Base-by-base conservation (phyloP, 2,329 filamentous ascomycete genomes). In the Diaporthe batatas region DNA sequence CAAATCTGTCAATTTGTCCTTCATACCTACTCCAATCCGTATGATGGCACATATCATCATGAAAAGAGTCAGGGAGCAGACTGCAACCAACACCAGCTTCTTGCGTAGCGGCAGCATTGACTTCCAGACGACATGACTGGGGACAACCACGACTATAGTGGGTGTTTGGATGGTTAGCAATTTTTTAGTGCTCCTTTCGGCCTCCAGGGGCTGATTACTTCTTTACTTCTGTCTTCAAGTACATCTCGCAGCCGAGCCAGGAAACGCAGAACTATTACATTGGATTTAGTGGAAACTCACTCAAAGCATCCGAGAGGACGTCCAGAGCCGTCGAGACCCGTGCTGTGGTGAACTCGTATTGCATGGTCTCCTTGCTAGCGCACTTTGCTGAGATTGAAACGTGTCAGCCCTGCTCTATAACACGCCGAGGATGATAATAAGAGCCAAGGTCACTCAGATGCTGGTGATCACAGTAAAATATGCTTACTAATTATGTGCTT, bases 1-100 rank as follows among this genome's bases (percentile, higher is more conserved):
- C 8, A 58, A 39, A 39, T 58, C 55, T 14, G 32, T 39, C 34
- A 39, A 58, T 14, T 58, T 58, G 3, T 12, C 55, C 34, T 39
- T 25, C 6, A 39, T 11, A 25, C 55, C 55, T 11, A 23, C 34
- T 58, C 55, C 55, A 39, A 58, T 39, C 3, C 55, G 55, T 39
- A 58, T 39, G n/a, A 58, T 39, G 55, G 55, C 55, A 39, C 55
- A 58, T 39, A 58, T 16, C 55, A 58, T 58, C 55, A 58, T 58
- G 34, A 58, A 58, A 39, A 25, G 21, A 3, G 55, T 58, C 21
- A 58, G 23, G n/a, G 55, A 58, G 34, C 55, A 58, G 23, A 58
- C 34, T 16, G 55, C 55, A 14, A 39, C 55, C 34, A 58, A 25
- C 21, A 58, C 34, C 32, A 58, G 34, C n/a, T 58, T 58, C n/a